Conservation (phyloP, 371 early-diverging fungal genomes). For the Actinomortierella wolfii region DNA sequence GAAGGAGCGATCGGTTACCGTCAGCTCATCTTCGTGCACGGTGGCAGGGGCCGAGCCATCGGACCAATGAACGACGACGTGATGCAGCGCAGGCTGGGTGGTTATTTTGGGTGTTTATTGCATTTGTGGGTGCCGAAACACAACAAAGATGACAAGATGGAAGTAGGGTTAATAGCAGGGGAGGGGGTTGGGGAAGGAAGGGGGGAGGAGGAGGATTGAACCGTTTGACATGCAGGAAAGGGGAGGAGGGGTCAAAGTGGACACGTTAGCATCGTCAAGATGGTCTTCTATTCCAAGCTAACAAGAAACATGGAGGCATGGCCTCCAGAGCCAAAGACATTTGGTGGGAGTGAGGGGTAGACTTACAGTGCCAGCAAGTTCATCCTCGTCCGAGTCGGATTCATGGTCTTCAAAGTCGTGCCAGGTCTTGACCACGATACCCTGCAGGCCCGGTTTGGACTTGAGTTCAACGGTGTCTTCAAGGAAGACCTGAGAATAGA, state of each 20-base stretch:
- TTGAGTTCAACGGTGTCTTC: conserved; percentile 43
- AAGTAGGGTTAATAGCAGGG: background rate
- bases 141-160: background rate
- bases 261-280: no score
- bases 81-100: conserved; percentile 31
- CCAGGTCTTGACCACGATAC: conserved; percentile 46
- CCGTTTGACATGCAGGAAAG: no score
- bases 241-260: no score
- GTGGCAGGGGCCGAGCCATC: conserved; percentile 37
- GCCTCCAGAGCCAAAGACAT: no score
- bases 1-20: conserved; percentile 43
- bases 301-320: no score
- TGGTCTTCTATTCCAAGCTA: no score
- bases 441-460: conserved; percentile 28
- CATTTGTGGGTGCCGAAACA: no score
- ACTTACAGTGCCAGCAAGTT: conserved; percentile 31
- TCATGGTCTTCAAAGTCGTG: conserved; percentile 47
- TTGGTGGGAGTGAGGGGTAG: background rate
- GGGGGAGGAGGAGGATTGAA: no score
- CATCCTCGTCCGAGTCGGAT: conserved; percentile 46
- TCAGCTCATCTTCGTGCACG: conserved; percentile 35
- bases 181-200: no score
- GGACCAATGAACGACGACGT: conserved; percentile 45
- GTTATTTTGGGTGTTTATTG: background rate
- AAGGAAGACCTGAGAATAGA: conserved; percentile 37